A percentile compares a stretch with the other conserved stretches of the same genome.
These are phyloP conservation scores for Amylocarpus encephaloides DNA, from an alignment of 2,329 filamentous ascomycete genomes.

Conservation along the genomic window DNA sequence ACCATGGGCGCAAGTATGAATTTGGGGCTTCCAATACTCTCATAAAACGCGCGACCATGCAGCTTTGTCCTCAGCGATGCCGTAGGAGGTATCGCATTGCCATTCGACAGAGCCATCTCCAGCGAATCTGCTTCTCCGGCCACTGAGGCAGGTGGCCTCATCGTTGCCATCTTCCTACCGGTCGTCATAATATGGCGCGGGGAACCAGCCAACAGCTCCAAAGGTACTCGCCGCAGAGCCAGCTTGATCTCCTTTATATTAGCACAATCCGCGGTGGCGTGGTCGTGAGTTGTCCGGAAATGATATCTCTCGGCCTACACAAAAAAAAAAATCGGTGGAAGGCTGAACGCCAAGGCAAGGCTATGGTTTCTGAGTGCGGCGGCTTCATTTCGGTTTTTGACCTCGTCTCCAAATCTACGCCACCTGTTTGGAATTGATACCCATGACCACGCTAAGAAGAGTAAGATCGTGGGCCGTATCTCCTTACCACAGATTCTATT, in stretches of 20 bases:
- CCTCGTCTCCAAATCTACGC: background rate
- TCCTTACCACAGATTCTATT: no score
- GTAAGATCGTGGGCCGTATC: background rate
- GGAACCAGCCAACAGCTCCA: slow-evolving; percentile 29
- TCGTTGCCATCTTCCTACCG: slow-evolving; percentile 18
- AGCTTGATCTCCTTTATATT: slow-evolving; percentile 9
- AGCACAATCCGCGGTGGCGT: background rate
- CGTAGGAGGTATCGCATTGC: slow-evolving; percentile 1
- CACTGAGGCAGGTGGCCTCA: slow-evolving; percentile 9
- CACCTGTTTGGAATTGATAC: background rate
- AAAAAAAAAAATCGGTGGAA: slow-evolving; percentile 3
- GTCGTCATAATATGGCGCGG: slow-evolving; percentile 13
- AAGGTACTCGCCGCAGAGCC: slow-evolving; percentile 16
- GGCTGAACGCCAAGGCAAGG: slow-evolving; percentile 22
- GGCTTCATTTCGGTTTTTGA: background rate
- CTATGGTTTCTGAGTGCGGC: slow-evolving; percentile 6
- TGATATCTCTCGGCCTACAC: slow-evolving; percentile 12
- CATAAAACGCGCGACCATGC: slow-evolving; percentile 83
- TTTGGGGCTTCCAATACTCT: slow-evolving; percentile 89
- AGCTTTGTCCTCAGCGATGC: slow-evolving; percentile 46
- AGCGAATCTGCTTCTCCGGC: slow-evolving; percentile 1
- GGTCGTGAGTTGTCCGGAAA: slow-evolving; percentile 9
- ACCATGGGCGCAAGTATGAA: slow-evolving; percentile 95
- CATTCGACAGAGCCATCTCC: background rate
- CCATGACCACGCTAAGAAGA: background rate